A percentile compares a stretch with the other conserved stretches of the same genome.
These are phyloP conservation scores for Isoetes engelmannii DNA, from an alignment of 83 land plant genomes.

Conservation along the genomic window DNA sequence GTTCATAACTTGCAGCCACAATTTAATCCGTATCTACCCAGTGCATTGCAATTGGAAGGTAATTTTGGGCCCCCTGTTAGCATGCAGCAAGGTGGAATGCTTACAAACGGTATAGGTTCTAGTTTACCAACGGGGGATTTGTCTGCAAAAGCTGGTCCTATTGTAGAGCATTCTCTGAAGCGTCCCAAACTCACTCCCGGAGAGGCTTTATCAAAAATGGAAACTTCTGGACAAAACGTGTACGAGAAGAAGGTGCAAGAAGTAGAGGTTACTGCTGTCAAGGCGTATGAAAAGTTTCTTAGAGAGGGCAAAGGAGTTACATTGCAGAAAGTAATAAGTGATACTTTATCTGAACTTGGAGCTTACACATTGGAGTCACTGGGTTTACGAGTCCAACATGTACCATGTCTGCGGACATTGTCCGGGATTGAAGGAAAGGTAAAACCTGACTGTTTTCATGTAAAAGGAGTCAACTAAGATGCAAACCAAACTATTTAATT, in stretches of 20 bases:
- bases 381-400: slow-evolving; percentile 44
- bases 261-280: slow-evolving; percentile 29
- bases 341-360: slow-evolving; percentile 26
- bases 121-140: too few relatives aligned
- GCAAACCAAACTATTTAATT: background rate
- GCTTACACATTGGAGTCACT: slow-evolving; percentile 43
- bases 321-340: slow-evolving; percentile 43
- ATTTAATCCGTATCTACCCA: too few relatives aligned
- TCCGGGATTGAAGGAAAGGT: slow-evolving; percentile 47
- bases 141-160: too few relatives aligned
- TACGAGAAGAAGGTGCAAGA: slow-evolving; percentile 18
- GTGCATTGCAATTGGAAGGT: too few relatives aligned
- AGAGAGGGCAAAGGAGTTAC: slow-evolving; percentile 38
- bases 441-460: background rate
- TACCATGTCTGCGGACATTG: slow-evolving; percentile 34
- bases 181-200: too few relatives aligned
- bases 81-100: too few relatives aligned
- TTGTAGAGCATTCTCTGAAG: too few relatives aligned
- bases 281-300: slow-evolving; percentile 32
- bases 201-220: too few relatives aligned
- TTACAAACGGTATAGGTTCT: too few relatives aligned
- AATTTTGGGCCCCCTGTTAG: too few relatives aligned
- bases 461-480: background rate
- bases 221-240: too few relatives aligned
- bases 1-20: too few relatives aligned